Base-by-base conservation (phyloP, 139 green algal species). In the Astrephomene gubernaculifera region DNA sequence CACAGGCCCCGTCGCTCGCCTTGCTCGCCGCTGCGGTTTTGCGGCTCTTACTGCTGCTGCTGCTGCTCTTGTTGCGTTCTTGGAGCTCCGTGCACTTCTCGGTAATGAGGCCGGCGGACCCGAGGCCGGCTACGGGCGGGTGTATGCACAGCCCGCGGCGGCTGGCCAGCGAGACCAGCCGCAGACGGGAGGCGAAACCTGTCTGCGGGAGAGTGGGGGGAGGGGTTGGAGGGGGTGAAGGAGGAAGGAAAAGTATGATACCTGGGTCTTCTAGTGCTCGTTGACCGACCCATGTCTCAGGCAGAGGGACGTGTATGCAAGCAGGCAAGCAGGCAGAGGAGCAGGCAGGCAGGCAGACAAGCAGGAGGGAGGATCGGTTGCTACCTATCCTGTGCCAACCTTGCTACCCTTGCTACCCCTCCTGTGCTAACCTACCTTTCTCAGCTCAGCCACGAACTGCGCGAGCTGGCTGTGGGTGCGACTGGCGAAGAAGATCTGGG, bases 401-500 rank as follows among this genome's bases (percentile, higher is more conserved):
- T n/a, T n/a, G n/a, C n/a, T n/a, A n/a, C n/a, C n/a, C n/a, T n/a
- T n/a, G n/a, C n/a, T n/a, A n/a, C n/a, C n/a, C n/a, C n/a, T n/a
- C n/a, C n/a, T n/a, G n/a, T n/a, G n/a, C n/a, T n/a, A n/a, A 89
- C 27, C 87, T 31, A 83, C 76, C 76, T 33, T 31, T 41, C 41
- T 33, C 33, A 98, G 90, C 92, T 98, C 96, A 0, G 87, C 86
- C 61, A 96, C 91, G 89, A 97, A 95, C 82, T 99, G 97, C n/a
- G 92, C 94, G 36, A 99, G 94, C 93, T 99, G 97, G 29, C 95
- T 98, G 90, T 99, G 97, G 12, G 97, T 99, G 22, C 97, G 86
- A 91, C 92, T 97, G 87, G 93, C 96, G 88, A 98, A 98, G 82
- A 98, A 97, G 2, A 99, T 88, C 92, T 98, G 96, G 36, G 80